These are phyloP conservation scores for Penicillium hordei DNA, from an alignment of 2,329 filamentous ascomycete species.

Conservation along the genomic window DNA sequence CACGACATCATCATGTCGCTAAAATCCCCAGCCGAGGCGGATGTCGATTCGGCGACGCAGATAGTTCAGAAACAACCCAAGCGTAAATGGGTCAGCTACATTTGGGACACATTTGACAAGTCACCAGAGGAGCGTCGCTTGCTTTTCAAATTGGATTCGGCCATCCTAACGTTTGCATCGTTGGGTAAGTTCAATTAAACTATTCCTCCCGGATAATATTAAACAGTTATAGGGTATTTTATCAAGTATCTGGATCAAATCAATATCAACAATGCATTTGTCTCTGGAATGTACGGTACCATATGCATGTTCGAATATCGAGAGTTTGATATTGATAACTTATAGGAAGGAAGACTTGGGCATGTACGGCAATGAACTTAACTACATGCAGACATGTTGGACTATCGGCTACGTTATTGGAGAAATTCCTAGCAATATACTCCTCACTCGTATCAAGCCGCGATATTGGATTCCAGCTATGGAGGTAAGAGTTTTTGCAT, in stretches of 20 bases:
- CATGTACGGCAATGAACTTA: conserved; percentile 56
- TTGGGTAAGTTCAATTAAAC: conserved; percentile 31
- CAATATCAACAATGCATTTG: conserved; percentile 50
- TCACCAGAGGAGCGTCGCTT: conserved; percentile 50
- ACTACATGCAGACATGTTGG: conserved; percentile 58
- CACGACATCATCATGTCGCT: conserved; percentile 20
- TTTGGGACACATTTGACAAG: conserved; percentile 57
- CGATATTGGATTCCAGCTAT: conserved; percentile 51
- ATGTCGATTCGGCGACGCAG: conserved; percentile 7
- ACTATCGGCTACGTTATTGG: conserved; percentile 61
- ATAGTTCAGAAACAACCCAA: conserved; percentile 30
- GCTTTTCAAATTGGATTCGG: conserved; percentile 52
- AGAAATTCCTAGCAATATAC: conserved; percentile 52
- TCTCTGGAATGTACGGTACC: conserved; percentile 46
- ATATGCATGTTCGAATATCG: background rate
- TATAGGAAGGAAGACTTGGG: conserved; percentile 53
- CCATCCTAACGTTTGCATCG: conserved; percentile 50
- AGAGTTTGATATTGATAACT: background rate
- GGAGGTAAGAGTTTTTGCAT: conserved; percentile 37
- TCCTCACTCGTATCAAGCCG: conserved; percentile 51
- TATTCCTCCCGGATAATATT: background rate
- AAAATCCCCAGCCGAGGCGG: conserved; percentile 14
- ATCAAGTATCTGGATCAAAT: conserved; percentile 52
- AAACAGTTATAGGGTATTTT: conserved; percentile 44
- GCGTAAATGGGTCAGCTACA: conserved; percentile 50